Evolutionary conservation across 805 yeast species (phyloP).

Genomic region (Saturnispora silvae): DNA sequence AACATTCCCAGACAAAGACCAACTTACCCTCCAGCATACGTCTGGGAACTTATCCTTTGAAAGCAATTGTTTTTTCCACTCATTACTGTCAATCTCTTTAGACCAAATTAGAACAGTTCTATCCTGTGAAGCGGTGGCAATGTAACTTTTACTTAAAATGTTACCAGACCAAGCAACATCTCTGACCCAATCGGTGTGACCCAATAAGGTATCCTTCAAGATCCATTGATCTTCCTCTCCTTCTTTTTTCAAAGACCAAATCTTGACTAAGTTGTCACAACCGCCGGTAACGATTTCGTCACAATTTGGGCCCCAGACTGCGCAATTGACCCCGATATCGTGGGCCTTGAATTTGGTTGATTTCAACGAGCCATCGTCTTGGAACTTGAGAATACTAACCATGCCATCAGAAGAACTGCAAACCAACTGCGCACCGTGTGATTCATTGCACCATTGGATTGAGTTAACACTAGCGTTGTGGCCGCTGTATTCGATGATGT

Average conservation of each 20-base stretch:
- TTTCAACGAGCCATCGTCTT: slow-evolving; percentile 74
- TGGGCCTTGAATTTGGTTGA: slow-evolving; percentile 68
- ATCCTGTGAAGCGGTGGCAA: slow-evolving; percentile 96
- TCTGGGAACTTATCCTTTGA: slow-evolving; percentile 83
- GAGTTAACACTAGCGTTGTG: slow-evolving; percentile 94
- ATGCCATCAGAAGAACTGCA: slow-evolving; percentile 92
- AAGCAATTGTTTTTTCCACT: slow-evolving; percentile 73
- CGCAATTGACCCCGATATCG: slow-evolving; percentile 88
- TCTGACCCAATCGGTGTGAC: slow-evolving; percentile 97
- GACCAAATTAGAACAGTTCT: slow-evolving; percentile 93
- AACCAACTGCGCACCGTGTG: slow-evolving; percentile 82
- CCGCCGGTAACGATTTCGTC: slow-evolving; percentile 78
- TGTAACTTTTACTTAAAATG: slow-evolving; percentile 71
- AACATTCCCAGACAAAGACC: slow-evolving; percentile 94
- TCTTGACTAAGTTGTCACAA: slow-evolving; percentile 84
- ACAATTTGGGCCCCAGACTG: slow-evolving; percentile 89
- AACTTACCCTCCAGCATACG: slow-evolving; percentile 95
- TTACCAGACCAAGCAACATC: slow-evolving; percentile 98
- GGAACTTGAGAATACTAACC: slow-evolving; percentile 82
- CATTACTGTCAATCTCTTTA: slow-evolving; percentile 18
- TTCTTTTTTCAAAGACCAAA: slow-evolving; percentile 54
- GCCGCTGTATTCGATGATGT: slow-evolving; percentile 73
- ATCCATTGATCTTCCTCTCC: slow-evolving; percentile 38
- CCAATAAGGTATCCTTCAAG: slow-evolving; percentile 69
- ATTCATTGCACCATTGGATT: slow-evolving; percentile 95